A percentile compares a stretch with the other conserved stretches of the same genome.
phyloP scores from a whole-genome alignment of 2,329 filamentous ascomycete genomes.

The Didymella sp. region DNA sequence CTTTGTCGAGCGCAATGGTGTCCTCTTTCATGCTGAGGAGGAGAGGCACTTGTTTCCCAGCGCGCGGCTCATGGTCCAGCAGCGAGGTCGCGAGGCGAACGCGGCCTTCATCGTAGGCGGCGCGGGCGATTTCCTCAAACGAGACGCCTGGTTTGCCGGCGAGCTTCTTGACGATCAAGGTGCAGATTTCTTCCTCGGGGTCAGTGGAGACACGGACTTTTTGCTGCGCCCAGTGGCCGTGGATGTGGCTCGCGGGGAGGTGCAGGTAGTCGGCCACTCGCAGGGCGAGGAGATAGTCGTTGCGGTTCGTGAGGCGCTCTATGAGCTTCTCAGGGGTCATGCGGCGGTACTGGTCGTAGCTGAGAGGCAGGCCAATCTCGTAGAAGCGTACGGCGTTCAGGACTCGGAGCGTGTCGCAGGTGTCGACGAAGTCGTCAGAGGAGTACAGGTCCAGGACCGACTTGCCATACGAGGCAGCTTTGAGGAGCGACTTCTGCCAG shows the following conservation, averaged over 20 bases:
- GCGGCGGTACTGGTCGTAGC: slow-evolving; percentile 91
- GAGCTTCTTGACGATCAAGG: slow-evolving; percentile 83
- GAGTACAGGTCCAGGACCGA: slow-evolving; percentile 97
- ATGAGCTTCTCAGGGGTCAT: slow-evolving; percentile 90
- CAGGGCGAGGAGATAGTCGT: slow-evolving; percentile 89
- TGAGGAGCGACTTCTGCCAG: slow-evolving; percentile 96
- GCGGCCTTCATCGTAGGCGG: slow-evolving; percentile 93
- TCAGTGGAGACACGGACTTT: slow-evolving; percentile 87
- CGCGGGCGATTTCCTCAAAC: slow-evolving; percentile 90
- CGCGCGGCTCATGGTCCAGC: slow-evolving; percentile 90
- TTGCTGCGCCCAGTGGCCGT: slow-evolving; percentile 95
- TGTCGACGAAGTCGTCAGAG: slow-evolving; percentile 98
- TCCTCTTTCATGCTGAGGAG: slow-evolving; percentile 96
- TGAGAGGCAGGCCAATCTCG: slow-evolving; percentile 86
- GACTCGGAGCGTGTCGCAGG: slow-evolving; percentile 92
- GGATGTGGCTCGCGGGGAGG: slow-evolving; percentile 86
- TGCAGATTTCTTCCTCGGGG: slow-evolving; percentile 87
- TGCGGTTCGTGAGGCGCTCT: slow-evolving; percentile 81
- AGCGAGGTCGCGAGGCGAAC: slow-evolving; percentile 87
- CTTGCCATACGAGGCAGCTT: slow-evolving; percentile 96
- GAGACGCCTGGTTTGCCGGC: slow-evolving; percentile 90
- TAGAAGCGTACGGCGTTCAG: slow-evolving; percentile 92
- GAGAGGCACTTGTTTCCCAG: slow-evolving; percentile 93
- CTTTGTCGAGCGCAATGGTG: slow-evolving; percentile 92
- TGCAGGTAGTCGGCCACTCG: slow-evolving; percentile 87